Evolutionary conservation across 2,329 filamentous ascomycete species (phyloP), one percentile per base, ranked within the genome.

Genomic region (Emericellopsis atlantica): DNA sequence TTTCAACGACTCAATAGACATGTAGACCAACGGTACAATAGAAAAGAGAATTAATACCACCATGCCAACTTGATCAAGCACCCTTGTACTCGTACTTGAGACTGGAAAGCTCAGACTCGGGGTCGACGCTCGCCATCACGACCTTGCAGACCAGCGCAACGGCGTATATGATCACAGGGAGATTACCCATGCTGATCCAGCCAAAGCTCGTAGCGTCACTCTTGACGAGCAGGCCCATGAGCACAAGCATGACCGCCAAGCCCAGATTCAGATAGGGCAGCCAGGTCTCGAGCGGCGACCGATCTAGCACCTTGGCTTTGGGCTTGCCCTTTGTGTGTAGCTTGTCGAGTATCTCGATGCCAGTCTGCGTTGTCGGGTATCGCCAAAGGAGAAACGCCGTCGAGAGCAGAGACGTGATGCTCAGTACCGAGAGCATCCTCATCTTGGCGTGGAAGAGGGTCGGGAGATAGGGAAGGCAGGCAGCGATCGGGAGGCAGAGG

Each of bases 1-100:
- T 50, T 98, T 98, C 61, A 93, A 90, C 57, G 89, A 95, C 62
- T 87, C 82, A 46, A 87, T 96, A 67, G 84, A 89, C 54, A 70
- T 77, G 58, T 77, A 65, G 60, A 50, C 39, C 34, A 40, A 29
- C 9, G 14, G 41, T 31, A 26, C 18, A 9, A 16, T 31, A 26
- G 6, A 37, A 22, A 37, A 15, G 34, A 35, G 36, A 22, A 12
- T 16, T 23, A 11, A 16, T 16, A 34, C 22, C 18, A 26, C 22
- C 8, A 16, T 16, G 29, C 26, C 24, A 18, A 11, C 26, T 16
- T 21, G 18, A 7, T 53, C 49, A 83, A 34, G 79, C 81, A 4
- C 81, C 80, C 53, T 81, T 85, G 53, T 76, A 81, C 41, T 70
- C 66, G 60, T 85, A 84, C 55, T 64, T 74, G 51, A 85, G 62